Percentiles rank a stretch among this genome's conserved stretches.
Conservation (phyloP, 495 filamentous ascomycete genomes). For the Neurospora sp. region DNA sequence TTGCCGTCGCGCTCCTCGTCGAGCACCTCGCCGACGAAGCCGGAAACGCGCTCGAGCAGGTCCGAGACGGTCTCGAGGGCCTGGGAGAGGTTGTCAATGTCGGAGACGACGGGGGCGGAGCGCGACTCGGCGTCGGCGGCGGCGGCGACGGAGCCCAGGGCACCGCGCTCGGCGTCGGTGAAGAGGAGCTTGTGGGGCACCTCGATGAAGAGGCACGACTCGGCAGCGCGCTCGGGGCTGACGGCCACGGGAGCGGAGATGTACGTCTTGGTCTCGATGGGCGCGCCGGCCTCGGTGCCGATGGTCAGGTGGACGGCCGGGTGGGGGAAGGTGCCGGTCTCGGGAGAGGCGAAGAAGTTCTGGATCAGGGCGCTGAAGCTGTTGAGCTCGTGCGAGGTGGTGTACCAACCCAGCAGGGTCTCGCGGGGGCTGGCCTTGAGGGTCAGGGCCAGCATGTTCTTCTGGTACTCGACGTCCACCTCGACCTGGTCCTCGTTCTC, state of each 20-base stretch:
- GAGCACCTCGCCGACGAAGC: constrained; percentile 76
- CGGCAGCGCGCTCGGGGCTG: constrained; percentile 84
- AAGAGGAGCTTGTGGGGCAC: no score
- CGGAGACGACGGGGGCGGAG: constrained; percentile 59
- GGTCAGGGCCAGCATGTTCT: constrained; percentile 92
- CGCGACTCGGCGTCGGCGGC: constrained; percentile 30
- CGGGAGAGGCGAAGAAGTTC: constrained; percentile 97
- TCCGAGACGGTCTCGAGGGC: constrained; percentile 75
- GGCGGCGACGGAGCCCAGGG: no score
- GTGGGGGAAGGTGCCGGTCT: constrained; percentile 92
- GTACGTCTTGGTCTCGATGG: constrained; percentile 80
- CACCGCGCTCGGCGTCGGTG: no score
- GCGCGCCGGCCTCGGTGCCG: constrained; percentile 71
- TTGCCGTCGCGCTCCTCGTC: constrained; percentile 55
- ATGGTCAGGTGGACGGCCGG: constrained; percentile 94
- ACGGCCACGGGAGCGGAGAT: constrained; percentile 92
- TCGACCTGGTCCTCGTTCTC: constrained; percentile 98
- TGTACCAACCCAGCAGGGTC: constrained; percentile 95
- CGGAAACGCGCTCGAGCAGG: constrained; percentile 80
- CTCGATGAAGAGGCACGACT: constrained; percentile 73
- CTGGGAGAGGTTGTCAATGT: constrained; percentile 78
- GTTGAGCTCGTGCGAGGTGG: constrained; percentile 89
- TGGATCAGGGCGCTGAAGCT: constrained; percentile 97
- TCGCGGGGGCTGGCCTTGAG: constrained; percentile 90
- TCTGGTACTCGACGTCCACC: constrained; percentile 99